Evolutionary conservation across 2,329 filamentous ascomycete species (phyloP).

Genomic region (Apiospora hydei): DNA sequence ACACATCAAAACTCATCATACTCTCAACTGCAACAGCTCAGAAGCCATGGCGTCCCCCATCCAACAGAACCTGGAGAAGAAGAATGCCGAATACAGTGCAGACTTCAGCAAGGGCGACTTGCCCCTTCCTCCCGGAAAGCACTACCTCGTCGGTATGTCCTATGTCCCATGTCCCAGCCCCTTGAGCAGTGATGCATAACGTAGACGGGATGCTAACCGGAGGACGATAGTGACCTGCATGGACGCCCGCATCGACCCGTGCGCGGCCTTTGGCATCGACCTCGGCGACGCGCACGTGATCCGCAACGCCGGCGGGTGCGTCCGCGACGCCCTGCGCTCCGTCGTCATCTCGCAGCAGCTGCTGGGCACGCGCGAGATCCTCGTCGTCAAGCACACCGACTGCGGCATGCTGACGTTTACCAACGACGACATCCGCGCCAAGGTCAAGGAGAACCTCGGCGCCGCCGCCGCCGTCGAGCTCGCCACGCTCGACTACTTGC

Average conservation of each 20-base stretch:
- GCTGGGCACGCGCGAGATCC: slow-evolving; percentile 76
- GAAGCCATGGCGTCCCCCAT: slow-evolving; percentile 45
- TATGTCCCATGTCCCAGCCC: slow-evolving; percentile 44
- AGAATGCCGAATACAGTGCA: slow-evolving; percentile 64
- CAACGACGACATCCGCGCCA: slow-evolving; percentile 60
- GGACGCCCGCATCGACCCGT: slow-evolving; percentile 78
- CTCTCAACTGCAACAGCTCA: not conserved
- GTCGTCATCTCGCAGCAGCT: slow-evolving; percentile 82
- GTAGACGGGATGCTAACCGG: too few relatives aligned
- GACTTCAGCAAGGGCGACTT: slow-evolving; percentile 69
- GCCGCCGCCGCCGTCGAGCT: slow-evolving; percentile 55
- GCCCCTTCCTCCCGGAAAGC: slow-evolving; percentile 72
- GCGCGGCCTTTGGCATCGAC: slow-evolving; percentile 71
- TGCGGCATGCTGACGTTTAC: slow-evolving; percentile 77
- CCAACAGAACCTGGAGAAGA: slow-evolving; percentile 61
- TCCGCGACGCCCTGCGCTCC: slow-evolving; percentile 73
- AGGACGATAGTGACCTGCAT: slow-evolving; percentile 72
- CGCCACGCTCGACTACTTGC: slow-evolving; percentile 64
- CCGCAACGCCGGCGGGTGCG: slow-evolving; percentile 74
- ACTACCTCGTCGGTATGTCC: slow-evolving; percentile 67
- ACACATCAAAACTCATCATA: not conserved
- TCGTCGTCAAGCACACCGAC: slow-evolving; percentile 77
- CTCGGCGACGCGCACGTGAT: slow-evolving; percentile 83
- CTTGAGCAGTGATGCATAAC: slow-evolving; percentile 24
- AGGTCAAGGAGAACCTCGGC: slow-evolving; percentile 67